These are phyloP conservation scores for Pilasporangium apinafurcum DNA, from an alignment of 352 stramenopile genomes.

Conservation along the genomic window DNA sequence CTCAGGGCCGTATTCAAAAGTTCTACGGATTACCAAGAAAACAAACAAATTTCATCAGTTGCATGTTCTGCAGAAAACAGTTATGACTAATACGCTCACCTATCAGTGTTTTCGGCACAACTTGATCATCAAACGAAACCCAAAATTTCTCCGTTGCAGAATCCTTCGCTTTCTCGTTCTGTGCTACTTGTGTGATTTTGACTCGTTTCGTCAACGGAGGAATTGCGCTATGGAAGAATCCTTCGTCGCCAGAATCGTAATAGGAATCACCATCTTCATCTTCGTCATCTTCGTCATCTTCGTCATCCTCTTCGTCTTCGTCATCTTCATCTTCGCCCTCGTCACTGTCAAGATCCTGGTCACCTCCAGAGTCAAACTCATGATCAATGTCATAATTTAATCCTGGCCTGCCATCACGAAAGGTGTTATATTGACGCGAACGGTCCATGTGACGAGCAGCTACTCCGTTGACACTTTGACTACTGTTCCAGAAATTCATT, in stretches of 20 bases:
- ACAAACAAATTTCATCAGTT: constrained; percentile 2
- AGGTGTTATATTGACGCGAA: not conserved
- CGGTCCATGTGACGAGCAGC: not conserved
- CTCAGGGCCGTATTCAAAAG: constrained; percentile 37
- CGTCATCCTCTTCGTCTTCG: constrained; percentile 36
- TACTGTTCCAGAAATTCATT: constrained; percentile 1
- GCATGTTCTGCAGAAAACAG: not conserved
- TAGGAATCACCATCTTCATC: constrained; percentile 28
- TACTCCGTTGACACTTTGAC: too few species aligned
- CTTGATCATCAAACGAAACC: constrained; percentile 51
- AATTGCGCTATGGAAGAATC: constrained; percentile 17
- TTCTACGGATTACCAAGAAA: constrained; percentile 5
- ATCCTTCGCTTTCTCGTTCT: constrained; percentile 8
- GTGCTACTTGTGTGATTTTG: constrained; percentile 27
- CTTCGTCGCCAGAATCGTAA: constrained; percentile 58
- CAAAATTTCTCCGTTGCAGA: constrained; percentile 49
- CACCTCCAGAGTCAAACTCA: constrained; percentile 7
- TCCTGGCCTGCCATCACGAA: not conserved
- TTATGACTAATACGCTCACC: constrained; percentile 19
- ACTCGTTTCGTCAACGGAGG: constrained; percentile 36
- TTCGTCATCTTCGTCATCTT: constrained; percentile 42
- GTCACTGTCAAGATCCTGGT: constrained; percentile 8
- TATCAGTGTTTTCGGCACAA: constrained; percentile 71
- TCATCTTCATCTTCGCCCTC: constrained; percentile 12
- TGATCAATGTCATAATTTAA: too few species aligned